Evolutionary conservation across 306 rosid species (phyloP), one percentile per base, ranked within the genome.

Genomic region (Adenanthera pavonina): DNA sequence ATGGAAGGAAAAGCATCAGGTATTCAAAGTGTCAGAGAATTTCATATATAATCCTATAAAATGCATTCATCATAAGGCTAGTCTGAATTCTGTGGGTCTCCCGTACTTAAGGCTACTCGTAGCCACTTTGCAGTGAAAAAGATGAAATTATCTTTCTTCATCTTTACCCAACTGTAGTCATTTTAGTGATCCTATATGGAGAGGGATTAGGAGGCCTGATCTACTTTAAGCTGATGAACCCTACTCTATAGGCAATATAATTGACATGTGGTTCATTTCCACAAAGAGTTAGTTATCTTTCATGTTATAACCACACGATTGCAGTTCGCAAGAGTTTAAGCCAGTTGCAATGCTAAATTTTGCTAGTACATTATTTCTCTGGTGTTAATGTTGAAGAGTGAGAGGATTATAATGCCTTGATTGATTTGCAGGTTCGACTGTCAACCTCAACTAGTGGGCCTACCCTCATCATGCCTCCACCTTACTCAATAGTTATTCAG

Each of bases 1-100:
- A 83, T 95, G 99, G 99, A 95, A 95, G 90, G 97, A 95, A 91
- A 95, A 86, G 51, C 97, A 95, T 85, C 99, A 95, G 98, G 99
- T 93, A 85, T 62, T 9, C 56, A 15, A 66, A 65, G 70, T 80
- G 47, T 57, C 76, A 33, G 36, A 76, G 34, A 75, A 62, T 56
- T 77, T 81, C 36, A 59, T 48, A 33, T 56, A 46, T n/a, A 61
- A 16, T 71, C 48, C 57, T 84, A 25, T 25, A 43, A 67, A 72
- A 70, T 80, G 86, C 25, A 48, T 65, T 66, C 36, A 60, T 60
- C 61, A 57, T 38, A 46, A 25, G 49, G 20, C 70, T 79, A 8
- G 56, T 64, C 30, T 74, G 40, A 19, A 36, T 75, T 74, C 47
- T 57, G 38, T 65, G 9, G 7, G 60, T 74, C 57, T 78, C 76